Conservation (phyloP, 2,329 filamentous ascomycete genomes). For the Malbranchea zuffiana region DNA sequence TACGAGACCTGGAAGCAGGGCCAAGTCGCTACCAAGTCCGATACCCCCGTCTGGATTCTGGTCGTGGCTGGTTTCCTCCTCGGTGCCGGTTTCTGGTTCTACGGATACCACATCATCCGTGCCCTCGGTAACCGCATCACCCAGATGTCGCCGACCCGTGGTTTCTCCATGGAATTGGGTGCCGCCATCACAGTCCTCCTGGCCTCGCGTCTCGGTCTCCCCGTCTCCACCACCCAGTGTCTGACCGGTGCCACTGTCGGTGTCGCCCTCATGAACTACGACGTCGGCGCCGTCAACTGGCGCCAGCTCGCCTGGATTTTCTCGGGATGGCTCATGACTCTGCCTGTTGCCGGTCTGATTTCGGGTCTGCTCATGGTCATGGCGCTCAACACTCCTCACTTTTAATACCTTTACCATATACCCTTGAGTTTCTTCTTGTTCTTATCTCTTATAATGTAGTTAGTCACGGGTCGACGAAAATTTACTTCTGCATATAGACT, state of each 20-base stretch:
- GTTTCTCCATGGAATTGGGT: conserved; percentile 32
- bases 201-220: conserved; percentile 25
- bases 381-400: conserved; percentile 35
- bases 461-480: no score
- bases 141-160: conserved; percentile 29
- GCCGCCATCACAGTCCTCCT: conserved; percentile 32
- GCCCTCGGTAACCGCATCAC: conserved; percentile 35
- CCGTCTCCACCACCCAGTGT: conserved; percentile 31
- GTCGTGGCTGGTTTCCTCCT: conserved; percentile 29
- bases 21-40: conserved; percentile 20
- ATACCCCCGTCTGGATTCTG: conserved; percentile 33
- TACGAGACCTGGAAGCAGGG: conserved; percentile 30
- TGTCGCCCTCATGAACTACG: conserved; percentile 29
- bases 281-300: conserved; percentile 36
- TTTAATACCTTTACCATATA: conserved; percentile 11
- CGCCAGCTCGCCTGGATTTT: conserved; percentile 35
- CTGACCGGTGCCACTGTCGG: conserved; percentile 27
- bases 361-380: conserved; percentile 32
- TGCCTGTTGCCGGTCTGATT: conserved; percentile 34
- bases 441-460: no score
- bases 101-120: conserved; percentile 33
- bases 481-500: no score
- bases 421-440: background rate
- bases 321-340: conserved; percentile 36
- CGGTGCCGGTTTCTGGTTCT: conserved; percentile 34